Base-by-base conservation (phyloP, 2,329 filamentous ascomycete genomes). In the Bipolaris cookei region DNA sequence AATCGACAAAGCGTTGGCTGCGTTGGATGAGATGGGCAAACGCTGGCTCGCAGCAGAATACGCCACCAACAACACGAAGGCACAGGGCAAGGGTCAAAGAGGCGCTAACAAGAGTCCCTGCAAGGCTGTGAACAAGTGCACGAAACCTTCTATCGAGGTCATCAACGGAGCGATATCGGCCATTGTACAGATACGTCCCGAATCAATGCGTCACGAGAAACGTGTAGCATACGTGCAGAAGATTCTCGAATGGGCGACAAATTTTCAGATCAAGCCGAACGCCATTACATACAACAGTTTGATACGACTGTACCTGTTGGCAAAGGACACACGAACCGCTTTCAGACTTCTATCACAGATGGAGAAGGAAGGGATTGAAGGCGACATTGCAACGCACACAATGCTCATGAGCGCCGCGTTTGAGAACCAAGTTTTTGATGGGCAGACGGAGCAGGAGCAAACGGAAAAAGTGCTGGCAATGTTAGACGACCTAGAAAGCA, bases 151-250 rank as follows among this genome's bases (percentile, higher is more conserved):
- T 11, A 85, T 88, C 44, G 83, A 82, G 53, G 84, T 87, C 1
- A 79, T 95, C 75, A 94, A 95, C 69, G 85, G 88, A 6, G 87
- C 86, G 10, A 80, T 94, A 47, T 81, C 82, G n/a, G 87, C 84
- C 2, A 77, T 94, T 13, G 76, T 90, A 18, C 52, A 63, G 20
- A 28, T 71, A 8, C 65, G 57, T 8, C 25, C 37, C 14, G 25
- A 72, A 75, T n/a, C 66, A 75, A 44, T 71, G 44, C 37, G 60
- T 5, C 81, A 84, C 60, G 70, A 80, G 28, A 74, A 78, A 65
- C 78, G 69, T 32, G 55, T 58, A 56, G 52, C 78, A 56, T 44
- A 76, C 61, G 63, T 77, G 6, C 70, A 72, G 3, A 75, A 70
- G 35, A 61, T 82, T 21, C 69, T 83, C 3, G 46, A 67, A 41